These are phyloP conservation scores for Luffa aegyptiaca DNA, from an alignment of 306 rosid species.

Conservation along the genomic window DNA sequence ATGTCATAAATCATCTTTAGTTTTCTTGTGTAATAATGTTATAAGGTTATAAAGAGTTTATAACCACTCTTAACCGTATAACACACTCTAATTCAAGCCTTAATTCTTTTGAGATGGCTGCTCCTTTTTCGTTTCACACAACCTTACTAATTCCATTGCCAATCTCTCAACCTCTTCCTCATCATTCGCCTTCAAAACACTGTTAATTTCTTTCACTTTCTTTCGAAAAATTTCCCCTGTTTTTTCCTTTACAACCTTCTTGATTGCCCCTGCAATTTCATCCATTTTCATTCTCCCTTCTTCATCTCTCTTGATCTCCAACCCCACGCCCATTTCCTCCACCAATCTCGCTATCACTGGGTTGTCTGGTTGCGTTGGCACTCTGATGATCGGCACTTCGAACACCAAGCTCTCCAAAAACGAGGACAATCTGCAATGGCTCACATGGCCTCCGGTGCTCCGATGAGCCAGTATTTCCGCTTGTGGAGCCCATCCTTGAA, in stretches of 20 bases:
- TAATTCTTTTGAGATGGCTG: too few relatives aligned
- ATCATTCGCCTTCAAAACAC: neutral
- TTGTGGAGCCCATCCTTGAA: neutral
- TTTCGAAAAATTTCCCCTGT: neutral
- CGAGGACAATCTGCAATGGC: neutral
- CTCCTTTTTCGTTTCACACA: neutral
- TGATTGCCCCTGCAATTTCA: neutral
- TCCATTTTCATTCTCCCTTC: neutral
- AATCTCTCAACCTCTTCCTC: neutral
- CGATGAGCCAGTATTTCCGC: neutral
- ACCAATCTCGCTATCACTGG: neutral
- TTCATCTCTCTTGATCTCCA: neutral
- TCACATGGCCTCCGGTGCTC: neutral
- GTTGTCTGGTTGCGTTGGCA: neutral
- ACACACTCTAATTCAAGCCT: too few relatives aligned
- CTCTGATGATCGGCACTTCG: neutral
- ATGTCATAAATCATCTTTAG: too few relatives aligned
- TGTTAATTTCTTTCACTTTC: neutral
- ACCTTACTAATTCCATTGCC: neutral
- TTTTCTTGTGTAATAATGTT: too few relatives aligned
- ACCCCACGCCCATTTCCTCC: neutral
- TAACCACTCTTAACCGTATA: too few relatives aligned
- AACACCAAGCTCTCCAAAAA: neutral
- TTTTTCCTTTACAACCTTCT: neutral
- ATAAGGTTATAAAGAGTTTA: too few relatives aligned